phyloP scores from a whole-genome alignment of 2,329 filamentous ascomycete species.

The Teratosphaeria epicoccoides region DNA sequence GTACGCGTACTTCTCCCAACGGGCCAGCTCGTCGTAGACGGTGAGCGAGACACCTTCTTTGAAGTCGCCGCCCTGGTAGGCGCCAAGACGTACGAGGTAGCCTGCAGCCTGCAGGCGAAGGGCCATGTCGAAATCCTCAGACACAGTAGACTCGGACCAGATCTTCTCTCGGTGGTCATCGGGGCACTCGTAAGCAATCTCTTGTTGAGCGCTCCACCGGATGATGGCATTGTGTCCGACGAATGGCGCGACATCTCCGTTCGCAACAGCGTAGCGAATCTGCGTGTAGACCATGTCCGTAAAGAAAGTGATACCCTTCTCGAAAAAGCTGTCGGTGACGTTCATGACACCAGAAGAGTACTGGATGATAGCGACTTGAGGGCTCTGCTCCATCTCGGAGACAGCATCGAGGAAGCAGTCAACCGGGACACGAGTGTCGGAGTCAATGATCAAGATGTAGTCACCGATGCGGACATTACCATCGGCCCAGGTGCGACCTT shows the following conservation, averaged over 20 bases:
- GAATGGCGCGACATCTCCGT: conserved; percentile 67
- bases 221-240: conserved; percentile 73
- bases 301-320: conserved; percentile 35
- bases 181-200: conserved; percentile 59
- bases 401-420: conserved; percentile 72
- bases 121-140: conserved; percentile 74
- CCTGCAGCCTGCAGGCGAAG: conserved; percentile 62
- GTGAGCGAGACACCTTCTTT: conserved; percentile 76
- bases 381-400: conserved; percentile 71
- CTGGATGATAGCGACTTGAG: conserved; percentile 69
- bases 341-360: conserved; percentile 72
- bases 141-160: conserved; percentile 72
- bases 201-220: conserved; percentile 64
- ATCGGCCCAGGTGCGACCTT: conserved; percentile 67
- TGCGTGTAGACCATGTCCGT: conserved; percentile 62
- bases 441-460: conserved; percentile 70
- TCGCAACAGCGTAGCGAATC: conserved; percentile 66
- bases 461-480: conserved; percentile 80
- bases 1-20: conserved; percentile 82
- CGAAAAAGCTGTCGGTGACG: conserved; percentile 57
- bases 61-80: conserved; percentile 66
- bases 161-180: conserved; percentile 63
- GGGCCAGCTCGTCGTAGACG: conserved; percentile 72
- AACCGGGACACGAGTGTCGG: conserved; percentile 64
- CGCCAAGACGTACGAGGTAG: conserved; percentile 62